Percentiles rank a stretch among this genome's conserved stretches.
phyloP scores from a whole-genome alignment of 306 rosid genomes.

The Cicer chorassanicum region DNA sequence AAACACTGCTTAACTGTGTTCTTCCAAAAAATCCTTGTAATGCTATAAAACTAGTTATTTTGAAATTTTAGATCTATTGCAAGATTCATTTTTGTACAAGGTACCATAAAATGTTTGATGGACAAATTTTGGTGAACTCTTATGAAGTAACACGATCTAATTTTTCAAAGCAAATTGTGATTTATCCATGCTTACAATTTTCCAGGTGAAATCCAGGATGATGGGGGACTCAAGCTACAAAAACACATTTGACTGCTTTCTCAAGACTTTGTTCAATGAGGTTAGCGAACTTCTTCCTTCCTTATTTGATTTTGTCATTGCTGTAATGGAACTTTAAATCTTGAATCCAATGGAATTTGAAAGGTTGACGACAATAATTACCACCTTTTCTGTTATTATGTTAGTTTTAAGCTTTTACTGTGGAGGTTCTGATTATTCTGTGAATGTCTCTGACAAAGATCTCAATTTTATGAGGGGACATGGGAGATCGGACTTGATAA shows the following conservation, averaged over 20 bases:
- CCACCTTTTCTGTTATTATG: slow-evolving; percentile 4
- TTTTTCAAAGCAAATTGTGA: slow-evolving; percentile 45
- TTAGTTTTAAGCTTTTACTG: slow-evolving; percentile 21
- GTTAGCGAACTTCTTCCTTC: slow-evolving; percentile 55
- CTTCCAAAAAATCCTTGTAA: slow-evolving; percentile 28
- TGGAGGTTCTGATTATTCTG: slow-evolving; percentile 17
- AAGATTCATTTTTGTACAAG: slow-evolving; percentile 37
- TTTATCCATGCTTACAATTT: slow-evolving; percentile 47
- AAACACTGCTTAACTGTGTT: slow-evolving; percentile 14
- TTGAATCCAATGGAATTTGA: slow-evolving; percentile 17
- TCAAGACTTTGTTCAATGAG: slow-evolving; percentile 86
- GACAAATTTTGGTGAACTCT: slow-evolving; percentile 45
- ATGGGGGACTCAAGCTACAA: slow-evolving; percentile 97
- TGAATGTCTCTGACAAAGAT: slow-evolving; percentile 14
- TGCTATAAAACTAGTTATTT: slow-evolving; percentile 11
- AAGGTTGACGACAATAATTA: background rate
- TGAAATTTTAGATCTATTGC: slow-evolving; percentile 24
- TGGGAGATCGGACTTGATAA: background rate
- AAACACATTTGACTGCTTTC: slow-evolving; percentile 83
- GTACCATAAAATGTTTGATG: slow-evolving; percentile 43
- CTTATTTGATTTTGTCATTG: slow-evolving; percentile 35
- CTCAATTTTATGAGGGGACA: slow-evolving; percentile 9
- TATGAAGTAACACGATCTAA: slow-evolving; percentile 39
- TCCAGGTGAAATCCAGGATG: slow-evolving; percentile 97
- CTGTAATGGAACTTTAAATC: slow-evolving; percentile 33